Evolutionary conservation across 1,284 basidiomycete species (phyloP).

Genomic region (Gymnopus androsaceus): DNA sequence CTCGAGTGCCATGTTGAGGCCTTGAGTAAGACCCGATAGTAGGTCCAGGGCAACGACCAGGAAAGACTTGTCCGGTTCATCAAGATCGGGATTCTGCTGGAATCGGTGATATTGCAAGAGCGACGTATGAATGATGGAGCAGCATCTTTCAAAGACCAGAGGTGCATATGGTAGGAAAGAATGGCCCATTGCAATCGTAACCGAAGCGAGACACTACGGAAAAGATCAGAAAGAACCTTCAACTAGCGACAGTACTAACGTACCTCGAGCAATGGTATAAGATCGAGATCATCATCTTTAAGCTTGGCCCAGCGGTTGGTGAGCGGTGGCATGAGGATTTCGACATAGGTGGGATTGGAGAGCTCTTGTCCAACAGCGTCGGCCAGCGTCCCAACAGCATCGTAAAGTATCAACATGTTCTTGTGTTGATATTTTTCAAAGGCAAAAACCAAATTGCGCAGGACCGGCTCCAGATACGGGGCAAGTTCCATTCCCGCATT

Average conservation of each 20-base stretch:
- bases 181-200: conserved; percentile 95
- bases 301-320: conserved; percentile 89
- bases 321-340: conserved; percentile 95
- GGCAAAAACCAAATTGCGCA: conserved; percentile 93
- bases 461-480: conserved; percentile 93
- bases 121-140: conserved; percentile 81
- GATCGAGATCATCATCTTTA: conserved; percentile 87
- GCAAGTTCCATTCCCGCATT: conserved; percentile 90
- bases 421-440: conserved; percentile 99
- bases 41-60: conserved; percentile 97
- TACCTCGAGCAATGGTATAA: conserved; percentile 94
- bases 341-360: conserved; percentile 85
- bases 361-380: conserved; percentile 92
- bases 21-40: conserved; percentile 94
- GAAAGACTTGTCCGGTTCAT: conserved; percentile 94
- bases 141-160: conserved; percentile 93
- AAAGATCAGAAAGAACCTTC: conserved; percentile 15
- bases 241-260: conserved; percentile 15
- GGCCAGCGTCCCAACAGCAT: conserved; percentile 96
- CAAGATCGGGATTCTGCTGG: conserved; percentile 83
- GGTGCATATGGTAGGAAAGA: conserved; percentile 89
- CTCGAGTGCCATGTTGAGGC: conserved; percentile 80
- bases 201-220: conserved; percentile 91
- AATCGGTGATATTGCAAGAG: conserved; percentile 82
- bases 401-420: conserved; percentile 98